Evolutionary conservation across 306 rosid species (phyloP), one percentile per base, ranked within the genome.

Genomic region (Cajanus cajan): DNA sequence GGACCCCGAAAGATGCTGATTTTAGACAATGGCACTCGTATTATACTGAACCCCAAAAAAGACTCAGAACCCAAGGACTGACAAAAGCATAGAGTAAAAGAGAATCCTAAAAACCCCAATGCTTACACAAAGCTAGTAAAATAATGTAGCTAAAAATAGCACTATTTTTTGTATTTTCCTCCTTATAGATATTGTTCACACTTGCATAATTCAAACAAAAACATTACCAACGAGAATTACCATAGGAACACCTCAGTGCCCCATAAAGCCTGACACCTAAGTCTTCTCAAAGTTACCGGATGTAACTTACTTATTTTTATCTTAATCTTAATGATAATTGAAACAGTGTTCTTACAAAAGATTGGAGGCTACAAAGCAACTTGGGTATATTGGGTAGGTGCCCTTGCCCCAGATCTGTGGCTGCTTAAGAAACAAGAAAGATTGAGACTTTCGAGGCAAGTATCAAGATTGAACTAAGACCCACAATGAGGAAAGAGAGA

Each of bases 1-100:
- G 82, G 78, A 80, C 84, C 82, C 86, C 82, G 85, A 86, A 78
- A 78, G 82, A 80, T 76, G 76, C 82, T 74, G 79, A 64, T 41
- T 81, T 67, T 64, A 75, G 79, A 77, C 85, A 89, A 88, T 84
- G 94, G 80, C 81, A 33, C 83, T 74, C 24, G 65, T 67, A 57
- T 16, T 16, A 78, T 87, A 88, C 83, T 64, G 79, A 82, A 90
- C 89, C 88, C 90, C 39, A 79, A 66, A 39, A n/a, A 76, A 73
- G 66, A 77, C 82, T 74, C 88, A 78, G 84, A 81, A 84, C 88
- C 88, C 86, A 78, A 90, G 81, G 88, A 85, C 93, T 88, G 93
- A 94, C 93, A 90, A 84, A 76, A 58, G 90, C 76, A 51, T 80
- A 78, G 84, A 81, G 89, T 50, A 41, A 82, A 66, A 85, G 83